Conservation (phyloP, 2,329 filamentous ascomycete species). For the Cryphonectria radicalis region DNA sequence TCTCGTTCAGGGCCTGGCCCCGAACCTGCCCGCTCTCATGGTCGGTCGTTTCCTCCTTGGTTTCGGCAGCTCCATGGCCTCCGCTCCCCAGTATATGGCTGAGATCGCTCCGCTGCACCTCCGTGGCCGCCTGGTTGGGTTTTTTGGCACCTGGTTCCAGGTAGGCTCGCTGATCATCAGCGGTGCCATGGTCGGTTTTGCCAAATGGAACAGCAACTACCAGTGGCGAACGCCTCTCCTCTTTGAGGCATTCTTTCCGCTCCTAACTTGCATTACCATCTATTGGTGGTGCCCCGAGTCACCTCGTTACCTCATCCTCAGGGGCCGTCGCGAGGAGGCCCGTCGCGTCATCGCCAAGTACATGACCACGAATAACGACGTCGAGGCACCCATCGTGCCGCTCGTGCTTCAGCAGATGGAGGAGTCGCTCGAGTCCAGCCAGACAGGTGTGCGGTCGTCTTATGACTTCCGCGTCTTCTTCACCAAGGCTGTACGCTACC, state of each 20-base stretch:
- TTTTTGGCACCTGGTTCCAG: constrained; percentile 53
- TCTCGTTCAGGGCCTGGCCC: constrained; percentile 52
- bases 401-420: constrained; percentile 49
- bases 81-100: constrained; percentile 37
- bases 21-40: constrained; percentile 41
- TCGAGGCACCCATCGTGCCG: constrained; percentile 46
- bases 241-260: constrained; percentile 53
- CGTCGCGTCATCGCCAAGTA: constrained; percentile 44
- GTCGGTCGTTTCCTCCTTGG: constrained; percentile 43
- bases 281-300: constrained; percentile 44
- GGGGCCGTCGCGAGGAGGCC: constrained; percentile 39
- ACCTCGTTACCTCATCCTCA: constrained; percentile 41
- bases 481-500: constrained; percentile 47
- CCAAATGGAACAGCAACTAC: constrained; percentile 42
- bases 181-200: constrained; percentile 48
- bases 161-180: constrained; percentile 48
- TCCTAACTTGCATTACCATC: constrained; percentile 49
- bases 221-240: constrained; percentile 46
- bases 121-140: constrained; percentile 49
- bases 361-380: constrained; percentile 45
- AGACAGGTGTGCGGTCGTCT: constrained; percentile 41
- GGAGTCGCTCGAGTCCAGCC: constrained; percentile 46
- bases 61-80: constrained; percentile 39
- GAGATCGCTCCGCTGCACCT: constrained; percentile 38
- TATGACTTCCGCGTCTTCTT: constrained; percentile 54